Conservation (phyloP, 768 basidiomycete genomes). For the Psilocybe subaeruginosa region DNA sequence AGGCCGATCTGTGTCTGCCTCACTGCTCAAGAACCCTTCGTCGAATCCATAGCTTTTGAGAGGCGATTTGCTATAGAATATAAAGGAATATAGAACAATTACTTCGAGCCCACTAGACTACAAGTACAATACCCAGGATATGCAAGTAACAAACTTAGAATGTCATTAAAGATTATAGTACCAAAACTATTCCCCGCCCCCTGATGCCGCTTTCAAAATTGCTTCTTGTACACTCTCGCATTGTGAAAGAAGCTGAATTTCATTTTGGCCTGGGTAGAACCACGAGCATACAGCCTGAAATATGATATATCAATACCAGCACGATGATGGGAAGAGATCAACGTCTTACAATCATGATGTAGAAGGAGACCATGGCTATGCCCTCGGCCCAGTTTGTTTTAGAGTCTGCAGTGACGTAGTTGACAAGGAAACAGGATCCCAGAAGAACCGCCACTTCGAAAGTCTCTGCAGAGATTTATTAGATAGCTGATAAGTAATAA, state of each 20-base stretch:
- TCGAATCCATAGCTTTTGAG: neutral
- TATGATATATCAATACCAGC: neutral
- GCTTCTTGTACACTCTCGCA: conserved; percentile 43
- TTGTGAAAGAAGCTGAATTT: conserved; percentile 44
- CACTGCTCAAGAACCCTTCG: conserved; percentile 7
- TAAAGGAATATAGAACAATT: neutral
- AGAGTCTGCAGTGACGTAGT: conserved; percentile 77
- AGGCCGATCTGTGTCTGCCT: conserved; percentile 52
- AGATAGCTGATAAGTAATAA: neutral
- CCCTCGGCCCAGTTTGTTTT: conserved; percentile 86
- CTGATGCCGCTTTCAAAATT: conserved; percentile 21
- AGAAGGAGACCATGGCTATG: conserved; percentile 65
- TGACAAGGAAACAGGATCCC: conserved; percentile 74
- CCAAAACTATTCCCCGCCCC: neutral
- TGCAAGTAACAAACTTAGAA: neutral
- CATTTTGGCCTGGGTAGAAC: conserved; percentile 65
- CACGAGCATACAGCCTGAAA: conserved; percentile 62
- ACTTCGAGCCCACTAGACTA: neutral
- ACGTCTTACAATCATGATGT: conserved; percentile 59
- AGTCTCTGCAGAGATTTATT: conserved; percentile 47
- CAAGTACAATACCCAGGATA: neutral
- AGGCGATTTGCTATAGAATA: neutral
- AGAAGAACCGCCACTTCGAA: conserved; percentile 70
- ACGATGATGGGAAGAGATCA: neutral
- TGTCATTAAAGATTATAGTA: neutral